These are phyloP conservation scores for Agaricales sp. DNA, from an alignment of 1,284 basidiomycete genomes.

Conservation along the genomic window DNA sequence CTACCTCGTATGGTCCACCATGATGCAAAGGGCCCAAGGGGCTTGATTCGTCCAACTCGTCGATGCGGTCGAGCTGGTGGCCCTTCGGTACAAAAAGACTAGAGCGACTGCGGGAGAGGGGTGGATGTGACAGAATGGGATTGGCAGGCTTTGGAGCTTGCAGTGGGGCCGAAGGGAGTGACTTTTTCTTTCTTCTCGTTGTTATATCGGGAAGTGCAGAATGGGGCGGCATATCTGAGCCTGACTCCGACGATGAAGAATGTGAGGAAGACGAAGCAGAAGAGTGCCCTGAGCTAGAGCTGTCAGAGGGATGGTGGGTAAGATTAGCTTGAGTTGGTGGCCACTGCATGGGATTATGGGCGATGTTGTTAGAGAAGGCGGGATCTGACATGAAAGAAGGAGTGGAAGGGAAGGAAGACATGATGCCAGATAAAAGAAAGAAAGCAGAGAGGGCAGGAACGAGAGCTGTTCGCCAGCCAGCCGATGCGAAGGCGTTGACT, in stretches of 20 bases:
- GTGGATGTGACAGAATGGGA: slow-evolving; percentile 9
- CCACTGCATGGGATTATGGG: not conserved
- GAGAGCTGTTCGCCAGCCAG: not conserved
- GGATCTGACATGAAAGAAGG: not conserved
- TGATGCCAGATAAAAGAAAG: not conserved
- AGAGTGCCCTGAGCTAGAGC: slow-evolving; percentile 8
- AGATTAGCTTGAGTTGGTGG: not conserved
- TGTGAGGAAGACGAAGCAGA: slow-evolving; percentile 10
- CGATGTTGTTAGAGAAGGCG: not conserved
- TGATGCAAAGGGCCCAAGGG: slow-evolving; percentile 59
- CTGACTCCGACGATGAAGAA: slow-evolving; percentile 10
- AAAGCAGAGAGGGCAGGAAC: not conserved
- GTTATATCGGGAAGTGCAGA: slow-evolving; percentile 4
- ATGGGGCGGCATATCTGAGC: slow-evolving; percentile 4
- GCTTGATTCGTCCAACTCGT: slow-evolving; percentile 65
- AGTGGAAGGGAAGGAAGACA: not conserved
- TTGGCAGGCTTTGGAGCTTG: slow-evolving; percentile 2
- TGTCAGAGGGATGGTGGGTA: not conserved
- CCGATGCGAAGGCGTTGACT: not conserved
- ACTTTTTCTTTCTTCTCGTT: not conserved
- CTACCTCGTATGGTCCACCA: slow-evolving; percentile 61
- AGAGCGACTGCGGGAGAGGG: slow-evolving; percentile 5
- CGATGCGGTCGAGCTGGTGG: slow-evolving; percentile 54
- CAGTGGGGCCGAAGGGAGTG: slow-evolving; percentile 6
- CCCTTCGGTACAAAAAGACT: slow-evolving; percentile 14